phyloP scores from a whole-genome alignment of 2,329 filamentous ascomycete genomes.

The Fusarium solani-melongenae region DNA sequence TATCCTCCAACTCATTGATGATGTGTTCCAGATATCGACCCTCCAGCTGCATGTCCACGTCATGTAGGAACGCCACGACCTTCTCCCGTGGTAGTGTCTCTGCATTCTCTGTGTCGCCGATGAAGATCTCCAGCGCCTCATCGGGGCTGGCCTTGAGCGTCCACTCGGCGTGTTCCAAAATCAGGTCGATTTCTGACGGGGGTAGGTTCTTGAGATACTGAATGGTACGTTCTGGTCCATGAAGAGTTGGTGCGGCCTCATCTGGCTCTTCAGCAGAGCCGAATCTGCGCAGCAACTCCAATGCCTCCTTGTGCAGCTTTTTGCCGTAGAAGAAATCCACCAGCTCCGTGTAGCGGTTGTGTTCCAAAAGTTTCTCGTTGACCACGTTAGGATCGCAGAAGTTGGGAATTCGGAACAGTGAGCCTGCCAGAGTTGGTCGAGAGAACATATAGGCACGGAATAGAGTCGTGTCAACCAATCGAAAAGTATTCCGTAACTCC shows the following conservation, averaged over 20 bases:
- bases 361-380: constrained; percentile 90
- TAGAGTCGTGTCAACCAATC: constrained; percentile 90
- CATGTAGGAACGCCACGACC: constrained; percentile 79
- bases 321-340: constrained; percentile 99
- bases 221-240: constrained; percentile 85
- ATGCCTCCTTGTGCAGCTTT: constrained; percentile 86
- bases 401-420: constrained; percentile 94
- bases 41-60: constrained; percentile 77
- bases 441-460: constrained; percentile 97
- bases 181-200: constrained; percentile 87
- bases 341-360: constrained; percentile 88
- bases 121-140: constrained; percentile 90
- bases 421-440: constrained; percentile 83
- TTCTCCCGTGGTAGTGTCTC: constrained; percentile 84
- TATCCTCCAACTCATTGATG: constrained; percentile 86
- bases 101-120: constrained; percentile 93
- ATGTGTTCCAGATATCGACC: constrained; percentile 90
- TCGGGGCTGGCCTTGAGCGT: constrained; percentile 78
- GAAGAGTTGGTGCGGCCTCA: constrained; percentile 67
- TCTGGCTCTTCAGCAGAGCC: constrained; percentile 69
- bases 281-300: constrained; percentile 85
- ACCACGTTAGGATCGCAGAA: constrained; percentile 97
- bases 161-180: constrained; percentile 93
- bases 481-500: constrained; percentile 80
- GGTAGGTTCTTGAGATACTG: constrained; percentile 90